These are phyloP conservation scores for Botrytis fabae DNA, from an alignment of 2,329 filamentous ascomycete species.

Conservation along the genomic window DNA sequence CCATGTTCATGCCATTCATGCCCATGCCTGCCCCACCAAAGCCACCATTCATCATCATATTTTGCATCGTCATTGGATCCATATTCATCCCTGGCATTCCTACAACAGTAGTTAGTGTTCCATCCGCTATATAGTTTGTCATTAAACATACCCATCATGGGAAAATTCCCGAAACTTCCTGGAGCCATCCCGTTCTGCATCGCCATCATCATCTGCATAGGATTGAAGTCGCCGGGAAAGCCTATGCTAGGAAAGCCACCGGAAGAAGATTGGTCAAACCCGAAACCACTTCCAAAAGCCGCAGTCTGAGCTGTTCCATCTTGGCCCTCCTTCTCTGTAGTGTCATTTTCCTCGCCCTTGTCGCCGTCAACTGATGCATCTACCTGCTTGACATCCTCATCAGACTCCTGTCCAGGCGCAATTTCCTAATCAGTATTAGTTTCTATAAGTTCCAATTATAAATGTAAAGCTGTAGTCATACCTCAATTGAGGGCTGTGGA, in stretches of 20 bases:
- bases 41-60: conserved; percentile 76
- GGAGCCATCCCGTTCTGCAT: conserved; percentile 68
- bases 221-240: conserved; percentile 62
- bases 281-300: conserved; percentile 43
- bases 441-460: not conserved
- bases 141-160: conserved; percentile 82
- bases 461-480: conserved; percentile 29
- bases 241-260: conserved; percentile 49
- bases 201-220: conserved; percentile 78
- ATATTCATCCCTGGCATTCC: conserved; percentile 78
- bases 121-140: not conserved
- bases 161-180: conserved; percentile 57
- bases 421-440: conserved; percentile 39
- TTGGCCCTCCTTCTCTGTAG: conserved; percentile 27
- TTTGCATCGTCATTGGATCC: conserved; percentile 75
- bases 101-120: conserved; percentile 24
- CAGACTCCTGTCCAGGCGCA: conserved; percentile 40
- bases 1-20: conserved; percentile 80
- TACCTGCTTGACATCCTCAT: conserved; percentile 29
- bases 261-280: conserved; percentile 44
- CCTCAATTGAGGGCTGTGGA: conserved; percentile 44
- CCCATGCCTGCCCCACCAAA: conserved; percentile 75
- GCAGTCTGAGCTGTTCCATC: conserved; percentile 26
- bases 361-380: conserved; percentile 27
- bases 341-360: conserved; percentile 25